These are phyloP conservation scores for Hermanozyma aechmeae DNA, from an alignment of 805 yeast genomes.

Conservation along the genomic window DNA sequence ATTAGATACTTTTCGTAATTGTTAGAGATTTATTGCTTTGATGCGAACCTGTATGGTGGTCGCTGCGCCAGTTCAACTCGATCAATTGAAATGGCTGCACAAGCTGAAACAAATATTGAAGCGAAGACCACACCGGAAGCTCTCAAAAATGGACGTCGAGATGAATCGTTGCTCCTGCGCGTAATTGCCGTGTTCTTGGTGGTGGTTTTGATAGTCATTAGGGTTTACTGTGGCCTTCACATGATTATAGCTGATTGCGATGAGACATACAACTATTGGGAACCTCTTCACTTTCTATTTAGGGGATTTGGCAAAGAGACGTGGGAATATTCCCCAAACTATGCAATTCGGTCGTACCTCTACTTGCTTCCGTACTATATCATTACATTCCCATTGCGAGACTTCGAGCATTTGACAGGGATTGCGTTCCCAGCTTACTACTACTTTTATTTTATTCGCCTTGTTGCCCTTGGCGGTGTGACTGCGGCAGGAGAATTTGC, in stretches of 20 bases:
- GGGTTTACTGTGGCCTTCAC: conserved; percentile 34
- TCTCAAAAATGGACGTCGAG: too few species aligned
- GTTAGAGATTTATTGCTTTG: too few species aligned
- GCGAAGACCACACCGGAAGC: too few species aligned
- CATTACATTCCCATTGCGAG: conserved; percentile 14
- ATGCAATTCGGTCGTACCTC: conserved; percentile 80
- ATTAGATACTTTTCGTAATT: too few species aligned
- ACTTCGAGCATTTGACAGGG: conserved; percentile 5
- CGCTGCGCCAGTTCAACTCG: too few species aligned
- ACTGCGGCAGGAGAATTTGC: conserved; percentile 43
- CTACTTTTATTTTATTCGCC: conserved; percentile 48
- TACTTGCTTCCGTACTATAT: conserved; percentile 48
- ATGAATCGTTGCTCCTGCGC: too few species aligned
- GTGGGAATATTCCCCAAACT: conserved; percentile 92
- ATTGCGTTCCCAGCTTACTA: conserved; percentile 14
- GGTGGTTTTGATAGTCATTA: conserved; percentile 8
- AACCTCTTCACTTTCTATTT: conserved; percentile 70
- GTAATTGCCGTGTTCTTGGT: too few species aligned
- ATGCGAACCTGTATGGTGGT: too few species aligned
- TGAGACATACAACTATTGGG: conserved; percentile 91
- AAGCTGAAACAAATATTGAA: too few species aligned
- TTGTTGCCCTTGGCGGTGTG: conserved; percentile 25
- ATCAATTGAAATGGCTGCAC: too few species aligned
- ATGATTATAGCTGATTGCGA: conserved; percentile 87
- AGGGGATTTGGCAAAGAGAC: conserved; percentile 88